These are phyloP conservation scores for Viola pubescens DNA, from an alignment of 441 rosid genomes.

Conservation along the genomic window DNA sequence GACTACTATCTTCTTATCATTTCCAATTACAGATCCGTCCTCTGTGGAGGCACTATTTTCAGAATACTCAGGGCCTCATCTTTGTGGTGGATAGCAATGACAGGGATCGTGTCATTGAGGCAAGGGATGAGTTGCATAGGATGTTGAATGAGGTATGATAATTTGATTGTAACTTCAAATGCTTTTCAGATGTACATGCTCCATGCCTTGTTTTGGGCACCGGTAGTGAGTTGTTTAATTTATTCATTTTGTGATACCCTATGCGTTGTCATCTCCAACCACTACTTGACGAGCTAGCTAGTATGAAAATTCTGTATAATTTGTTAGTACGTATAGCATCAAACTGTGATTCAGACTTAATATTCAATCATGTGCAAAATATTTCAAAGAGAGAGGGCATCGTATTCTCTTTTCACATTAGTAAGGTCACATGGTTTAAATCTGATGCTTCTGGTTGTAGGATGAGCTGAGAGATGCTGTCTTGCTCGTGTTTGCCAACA, in stretches of 20 bases:
- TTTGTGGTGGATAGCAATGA: conserved; percentile 51
- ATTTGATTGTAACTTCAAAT: not conserved
- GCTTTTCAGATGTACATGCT: not conserved
- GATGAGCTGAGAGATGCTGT: conserved; percentile 42
- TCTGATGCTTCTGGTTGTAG: not conserved
- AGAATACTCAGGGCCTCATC: conserved; percentile 45
- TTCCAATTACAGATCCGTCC: conserved; percentile 33
- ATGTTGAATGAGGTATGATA: conserved; percentile 41
- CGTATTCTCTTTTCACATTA: too few species aligned
- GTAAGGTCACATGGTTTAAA: not conserved
- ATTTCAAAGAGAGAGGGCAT: too few species aligned
- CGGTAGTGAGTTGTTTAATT: not conserved
- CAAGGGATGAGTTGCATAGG: conserved; percentile 46
- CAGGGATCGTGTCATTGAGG: conserved; percentile 44
- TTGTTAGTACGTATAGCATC: too few species aligned
- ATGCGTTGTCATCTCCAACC: not conserved
- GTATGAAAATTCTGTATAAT: not conserved
- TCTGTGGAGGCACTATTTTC: conserved; percentile 47
- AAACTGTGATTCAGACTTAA: too few species aligned
- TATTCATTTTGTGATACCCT: not conserved
- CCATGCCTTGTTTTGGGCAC: not conserved
- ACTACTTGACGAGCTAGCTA: not conserved
- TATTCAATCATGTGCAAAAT: too few species aligned
- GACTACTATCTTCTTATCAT: not conserved
- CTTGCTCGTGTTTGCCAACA: conserved; percentile 40